Base-by-base conservation (phyloP, 2,329 filamentous ascomycete species). In the Stromatinia cepivora region DNA sequence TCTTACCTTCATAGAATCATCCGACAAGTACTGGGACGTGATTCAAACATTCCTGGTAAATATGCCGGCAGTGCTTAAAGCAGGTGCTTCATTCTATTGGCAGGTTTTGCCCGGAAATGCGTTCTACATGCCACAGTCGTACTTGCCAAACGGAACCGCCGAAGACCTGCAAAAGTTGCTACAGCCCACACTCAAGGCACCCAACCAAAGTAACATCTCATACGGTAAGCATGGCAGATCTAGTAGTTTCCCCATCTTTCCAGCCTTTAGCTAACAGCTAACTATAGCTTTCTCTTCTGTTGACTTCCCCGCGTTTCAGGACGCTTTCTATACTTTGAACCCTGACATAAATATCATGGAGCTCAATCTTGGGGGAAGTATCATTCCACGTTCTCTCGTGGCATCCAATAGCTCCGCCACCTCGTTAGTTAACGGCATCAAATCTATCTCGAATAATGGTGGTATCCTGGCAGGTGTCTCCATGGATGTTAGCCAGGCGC, bases 91-190 rank as follows among this genome's bases (percentile, higher is more conserved):
- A 13, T 20, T 66, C 8, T 65, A 62, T 28, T 71, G 66, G 66
- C 39, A 61, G 20, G 17, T 71, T 34, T 28, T 69, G 10, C 68
- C 68, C 9, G 69, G 69, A 67, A 70, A 70, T 64, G 45, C 67
- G 42, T 67, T 70, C 17, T 42, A 28, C 50, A 63, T 67, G 64
- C 69, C 69, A 11, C 64, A 67, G 45, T 42, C 69, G 17, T 70
- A 67, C 25, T 58, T 63, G 15, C 69, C 64, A 45, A 31, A 67
- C 53, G 69, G 64, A 9, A 70, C 69, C 4, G 69, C 63, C 3
- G 9, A 70, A 48, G 54, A 70, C 20, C 15, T 71, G 28, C 31
- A 66, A 53, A 6, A 15, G 22, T 36, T 69, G 7, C 50, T 71
- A n/a, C 8, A 50, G 11, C 62, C 66, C 7, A 61, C 61, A 13